These are phyloP conservation scores for Cyphellophora attinorum DNA, from an alignment of 2,329 filamentous ascomycete species.

Conservation along the genomic window DNA sequence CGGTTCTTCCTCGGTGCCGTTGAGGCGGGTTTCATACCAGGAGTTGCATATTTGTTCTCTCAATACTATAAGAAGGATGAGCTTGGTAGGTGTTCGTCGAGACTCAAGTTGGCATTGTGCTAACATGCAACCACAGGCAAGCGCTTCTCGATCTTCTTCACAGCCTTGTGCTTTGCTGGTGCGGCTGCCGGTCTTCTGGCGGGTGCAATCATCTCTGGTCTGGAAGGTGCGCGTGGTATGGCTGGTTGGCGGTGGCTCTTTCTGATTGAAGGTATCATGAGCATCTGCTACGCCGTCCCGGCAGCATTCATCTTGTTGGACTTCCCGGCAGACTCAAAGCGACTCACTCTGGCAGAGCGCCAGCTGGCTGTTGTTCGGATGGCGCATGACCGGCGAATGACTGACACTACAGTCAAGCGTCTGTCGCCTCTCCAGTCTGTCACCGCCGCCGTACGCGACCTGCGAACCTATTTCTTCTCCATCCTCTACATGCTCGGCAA, in stretches of 20 bases:
- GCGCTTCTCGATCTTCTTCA: conserved; percentile 47
- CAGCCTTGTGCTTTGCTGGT: conserved; percentile 52
- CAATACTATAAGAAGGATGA: conserved; percentile 55
- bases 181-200: conserved; percentile 50
- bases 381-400: conserved; percentile 20
- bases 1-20: conserved; percentile 43
- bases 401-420: conserved; percentile 9
- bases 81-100: conserved; percentile 48
- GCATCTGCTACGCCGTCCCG: conserved; percentile 24
- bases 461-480: conserved; percentile 8
- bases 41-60: conserved; percentile 47
- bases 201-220: conserved; percentile 48
- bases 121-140: conserved; percentile 29
- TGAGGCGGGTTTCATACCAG: conserved; percentile 45
- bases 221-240: conserved; percentile 37
- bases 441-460: conserved; percentile 20
- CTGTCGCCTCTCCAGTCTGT: conserved; percentile 19
- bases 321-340: conserved; percentile 36
- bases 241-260: conserved; percentile 57
- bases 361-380: conserved; percentile 18
- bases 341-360: conserved; percentile 32
- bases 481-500: conserved; percentile 22
- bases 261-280: conserved; percentile 45
- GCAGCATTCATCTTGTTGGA: conserved; percentile 39
- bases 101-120: no score